Evolutionary conservation across 1,284 basidiomycete genomes (phyloP).

Genomic region (Meripilus lineatus): DNA sequence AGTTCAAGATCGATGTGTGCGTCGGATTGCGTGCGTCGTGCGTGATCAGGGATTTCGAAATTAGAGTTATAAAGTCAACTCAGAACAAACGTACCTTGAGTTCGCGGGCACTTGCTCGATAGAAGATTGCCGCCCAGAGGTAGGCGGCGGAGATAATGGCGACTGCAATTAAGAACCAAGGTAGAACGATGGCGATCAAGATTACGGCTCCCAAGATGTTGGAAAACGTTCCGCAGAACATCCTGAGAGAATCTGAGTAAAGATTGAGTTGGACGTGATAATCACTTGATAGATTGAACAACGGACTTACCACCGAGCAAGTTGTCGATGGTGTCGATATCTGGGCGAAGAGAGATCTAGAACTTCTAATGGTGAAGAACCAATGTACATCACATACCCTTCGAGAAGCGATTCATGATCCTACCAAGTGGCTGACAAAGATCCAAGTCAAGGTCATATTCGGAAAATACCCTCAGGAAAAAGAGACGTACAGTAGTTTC

Average conservation of each 20-base stretch:
- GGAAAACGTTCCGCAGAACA: constrained; percentile 63
- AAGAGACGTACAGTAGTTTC: constrained; percentile 65
- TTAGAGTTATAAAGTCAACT: constrained; percentile 48
- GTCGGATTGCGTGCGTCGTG: no score
- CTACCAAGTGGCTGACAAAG: constrained; percentile 88
- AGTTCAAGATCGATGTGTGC: not conserved
- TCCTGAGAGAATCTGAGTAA: constrained; percentile 64
- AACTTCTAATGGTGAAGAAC: not conserved
- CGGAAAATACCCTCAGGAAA: no score
- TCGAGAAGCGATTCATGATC: constrained; percentile 82
- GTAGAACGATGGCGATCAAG: constrained; percentile 73
- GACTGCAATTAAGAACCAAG: constrained; percentile 82
- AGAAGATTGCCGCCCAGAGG: constrained; percentile 72
- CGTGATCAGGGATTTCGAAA: no score
- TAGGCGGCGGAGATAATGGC: constrained; percentile 54
- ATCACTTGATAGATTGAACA: constrained; percentile 18
- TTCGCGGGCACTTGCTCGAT: constrained; percentile 85
- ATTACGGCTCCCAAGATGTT: constrained; percentile 73
- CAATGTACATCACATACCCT: constrained; percentile 31
- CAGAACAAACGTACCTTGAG: constrained; percentile 50
- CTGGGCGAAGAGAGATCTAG: constrained; percentile 27
- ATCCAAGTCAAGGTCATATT: not conserved
- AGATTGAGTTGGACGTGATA: not conserved
- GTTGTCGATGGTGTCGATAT: constrained; percentile 89
- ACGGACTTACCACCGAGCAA: constrained; percentile 43